Evolutionary conservation across 2,329 filamentous ascomycete genomes (phyloP).

Genomic region (Pestalotiopsis fici): DNA sequence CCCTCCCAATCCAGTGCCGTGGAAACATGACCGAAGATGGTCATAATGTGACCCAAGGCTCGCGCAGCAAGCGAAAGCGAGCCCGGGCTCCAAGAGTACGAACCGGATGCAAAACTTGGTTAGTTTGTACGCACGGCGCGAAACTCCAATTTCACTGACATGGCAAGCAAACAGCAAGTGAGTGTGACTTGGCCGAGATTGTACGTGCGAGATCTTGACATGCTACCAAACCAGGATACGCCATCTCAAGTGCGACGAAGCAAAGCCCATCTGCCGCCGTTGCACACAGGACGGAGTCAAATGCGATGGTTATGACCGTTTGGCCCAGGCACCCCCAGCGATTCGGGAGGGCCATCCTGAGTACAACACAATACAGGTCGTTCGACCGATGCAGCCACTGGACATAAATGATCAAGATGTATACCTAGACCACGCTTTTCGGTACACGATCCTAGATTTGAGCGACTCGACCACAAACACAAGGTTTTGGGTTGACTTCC

Average conservation of each 20-base stretch:
- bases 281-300: not conserved
- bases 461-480: not conserved
- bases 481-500: not conserved
- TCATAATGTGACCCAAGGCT: not conserved
- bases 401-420: not conserved
- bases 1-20: too few relatives aligned
- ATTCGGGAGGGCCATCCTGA: not conserved
- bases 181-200: not conserved
- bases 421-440: not conserved
- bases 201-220: not conserved
- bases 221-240: not conserved
- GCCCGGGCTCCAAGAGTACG: not conserved
- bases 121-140: not conserved
- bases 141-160: not conserved
- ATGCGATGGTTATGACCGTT: not conserved
- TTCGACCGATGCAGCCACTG: not conserved
- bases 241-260: conserved; percentile 4
- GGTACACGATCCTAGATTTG: not conserved
- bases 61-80: not conserved
- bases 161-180: not conserved
- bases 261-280: not conserved
- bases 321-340: too few relatives aligned
- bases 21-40: too few relatives aligned
- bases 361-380: not conserved
- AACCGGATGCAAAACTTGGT: not conserved